Evolutionary conservation across 306 rosid genomes (phyloP), one percentile per base, ranked within the genome.

Genomic region (Cucumis sativus): DNA sequence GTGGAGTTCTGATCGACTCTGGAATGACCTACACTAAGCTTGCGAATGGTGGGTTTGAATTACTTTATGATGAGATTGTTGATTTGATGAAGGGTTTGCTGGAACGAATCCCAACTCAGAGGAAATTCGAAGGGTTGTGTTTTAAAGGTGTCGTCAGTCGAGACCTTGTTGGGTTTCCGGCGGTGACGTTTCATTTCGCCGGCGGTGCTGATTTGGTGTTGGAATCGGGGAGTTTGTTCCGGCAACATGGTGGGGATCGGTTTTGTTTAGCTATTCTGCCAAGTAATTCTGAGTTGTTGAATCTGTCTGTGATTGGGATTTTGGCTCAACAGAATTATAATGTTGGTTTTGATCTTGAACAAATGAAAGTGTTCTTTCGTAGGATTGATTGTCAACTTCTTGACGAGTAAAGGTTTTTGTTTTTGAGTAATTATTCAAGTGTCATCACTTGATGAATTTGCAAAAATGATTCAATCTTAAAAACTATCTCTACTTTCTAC

Each of bases 261-360:
- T 76, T 76, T 30, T 76, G 79, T 35, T 33, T 76, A 40, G 79
- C 79, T 2, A 20, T 76, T 13, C 45, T 59, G 79, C 79, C 79
- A 0, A 72, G 76, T 13, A 6, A 51, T 72, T 59, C 56, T 0
- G 58, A 41, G 79, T 20, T 40, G n/a, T 5, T 30, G 14, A 39
- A 59, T 41, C 16, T 76, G 39, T 57, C 79, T 23, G 56, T 76
- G 23, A 76, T 76, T 43, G 79, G 79, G 9, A 15, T 76, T 23
- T n/a, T 76, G 40, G 79, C 79, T 76, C 79, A 76, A 59, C 79
- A 76, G 68, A 39, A 39, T 13, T 76, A 76, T n/a, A 76, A 76
- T 41, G 66, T 76, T 28, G 79, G 45, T 10, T 76, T 76, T 63
- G 79, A 76, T 61, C 79, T 60, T 63, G 18, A 60, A 10, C 68